Percentiles rank a stretch among this genome's conserved stretches.
Evolutionary conservation across 495 filamentous ascomycete genomes (phyloP).

Genomic region (Hypoxylon subgilvum): DNA sequence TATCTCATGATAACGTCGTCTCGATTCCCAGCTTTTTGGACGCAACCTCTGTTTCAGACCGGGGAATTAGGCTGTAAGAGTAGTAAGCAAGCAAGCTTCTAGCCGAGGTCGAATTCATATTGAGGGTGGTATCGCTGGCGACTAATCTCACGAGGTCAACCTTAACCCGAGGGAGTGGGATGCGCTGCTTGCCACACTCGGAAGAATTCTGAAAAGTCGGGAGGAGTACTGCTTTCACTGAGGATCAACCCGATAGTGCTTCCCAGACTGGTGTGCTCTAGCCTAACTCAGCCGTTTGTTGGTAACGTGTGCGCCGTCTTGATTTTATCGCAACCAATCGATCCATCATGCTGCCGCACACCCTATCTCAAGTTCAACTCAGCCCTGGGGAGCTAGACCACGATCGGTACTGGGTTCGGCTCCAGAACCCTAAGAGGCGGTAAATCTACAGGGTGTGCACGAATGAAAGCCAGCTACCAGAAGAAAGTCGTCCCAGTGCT

Average conservation of each 20-base stretch:
- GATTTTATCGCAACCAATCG: constrained; percentile 25
- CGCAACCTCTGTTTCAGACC: neutral
- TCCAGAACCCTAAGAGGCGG: constrained; percentile 8
- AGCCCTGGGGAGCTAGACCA: constrained; percentile 30
- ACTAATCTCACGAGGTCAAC: constrained; percentile 6
- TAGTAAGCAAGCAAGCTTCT: constrained; percentile 18
- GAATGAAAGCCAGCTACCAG: constrained; percentile 8
- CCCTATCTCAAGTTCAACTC: constrained; percentile 16
- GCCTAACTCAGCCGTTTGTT: constrained; percentile 2
- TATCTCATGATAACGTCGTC: neutral
- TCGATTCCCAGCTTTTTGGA: constrained; percentile 1
- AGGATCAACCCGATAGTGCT: constrained; percentile 12
- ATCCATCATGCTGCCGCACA: constrained; percentile 9
- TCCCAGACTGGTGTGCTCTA: constrained; percentile 15
- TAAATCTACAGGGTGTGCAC: constrained; percentile 15
- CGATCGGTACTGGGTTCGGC: constrained; percentile 21
- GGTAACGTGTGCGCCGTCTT: constrained; percentile 7
- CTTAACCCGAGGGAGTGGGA: constrained; percentile 4
- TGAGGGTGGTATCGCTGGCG: constrained; percentile 1
- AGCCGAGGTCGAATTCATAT: constrained; percentile 5
- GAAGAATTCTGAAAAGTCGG: neutral
- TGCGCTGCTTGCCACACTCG: neutral
- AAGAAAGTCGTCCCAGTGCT: constrained; percentile 15
- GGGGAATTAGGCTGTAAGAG: neutral
- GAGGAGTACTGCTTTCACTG: neutral